phyloP scores from a whole-genome alignment of 208 protist genomes.

The Kentomonas sorsogonicus region DNA sequence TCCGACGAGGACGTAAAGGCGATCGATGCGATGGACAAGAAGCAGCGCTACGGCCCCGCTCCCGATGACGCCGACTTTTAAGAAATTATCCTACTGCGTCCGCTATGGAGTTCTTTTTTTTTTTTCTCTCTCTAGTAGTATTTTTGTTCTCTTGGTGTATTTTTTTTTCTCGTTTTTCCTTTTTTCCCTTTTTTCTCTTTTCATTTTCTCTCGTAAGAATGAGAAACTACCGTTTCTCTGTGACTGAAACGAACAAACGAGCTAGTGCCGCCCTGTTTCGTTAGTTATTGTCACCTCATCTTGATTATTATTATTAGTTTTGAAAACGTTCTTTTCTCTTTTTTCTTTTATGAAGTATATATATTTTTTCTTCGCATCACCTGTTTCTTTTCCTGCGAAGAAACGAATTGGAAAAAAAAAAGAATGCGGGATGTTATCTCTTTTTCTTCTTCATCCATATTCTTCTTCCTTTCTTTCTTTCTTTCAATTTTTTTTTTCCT shows the following conservation, averaged over 20 bases:
- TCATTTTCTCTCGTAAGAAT: not conserved
- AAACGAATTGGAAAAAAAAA: too few species aligned
- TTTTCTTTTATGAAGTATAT: too few species aligned
- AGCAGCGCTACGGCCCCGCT: constrained; percentile 19
- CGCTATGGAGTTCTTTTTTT: too few species aligned
- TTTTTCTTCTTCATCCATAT: not conserved
- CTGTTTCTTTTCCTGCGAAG: too few species aligned
- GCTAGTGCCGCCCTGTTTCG: too few species aligned
- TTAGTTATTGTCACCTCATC: too few species aligned
- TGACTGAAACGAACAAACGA: too few species aligned
- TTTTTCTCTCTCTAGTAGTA: not conserved
- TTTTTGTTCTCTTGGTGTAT: constrained; percentile 1
- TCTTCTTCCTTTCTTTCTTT: not conserved
- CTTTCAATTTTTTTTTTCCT: not conserved
- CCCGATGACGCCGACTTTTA: constrained; percentile 4
- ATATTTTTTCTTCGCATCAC: too few species aligned
- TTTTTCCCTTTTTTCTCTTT: constrained; percentile 8
- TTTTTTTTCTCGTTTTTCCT: not conserved
- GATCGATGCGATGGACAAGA: constrained; percentile 34
- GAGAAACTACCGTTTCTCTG: too few species aligned
- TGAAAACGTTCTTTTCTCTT: too few species aligned
- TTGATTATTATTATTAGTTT: too few species aligned
- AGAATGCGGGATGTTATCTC: too few species aligned
- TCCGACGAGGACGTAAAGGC: constrained; percentile 30
- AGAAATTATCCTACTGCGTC: not conserved